These are phyloP conservation scores for Selaginella moellendorffii DNA, from an alignment of 75 land plant species.

Conservation along the genomic window DNA sequence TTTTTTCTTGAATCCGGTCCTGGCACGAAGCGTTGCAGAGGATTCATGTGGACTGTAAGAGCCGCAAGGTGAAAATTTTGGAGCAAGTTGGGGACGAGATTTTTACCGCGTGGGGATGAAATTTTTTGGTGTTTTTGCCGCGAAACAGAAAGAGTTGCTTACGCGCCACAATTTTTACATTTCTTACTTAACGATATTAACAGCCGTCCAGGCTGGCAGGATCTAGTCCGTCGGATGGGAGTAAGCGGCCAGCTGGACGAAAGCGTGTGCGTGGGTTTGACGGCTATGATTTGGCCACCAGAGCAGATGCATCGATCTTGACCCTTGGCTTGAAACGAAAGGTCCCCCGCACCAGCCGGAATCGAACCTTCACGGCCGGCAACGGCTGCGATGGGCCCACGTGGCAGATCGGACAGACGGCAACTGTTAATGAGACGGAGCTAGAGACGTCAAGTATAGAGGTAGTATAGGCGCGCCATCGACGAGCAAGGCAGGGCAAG, in stretches of 20 bases:
- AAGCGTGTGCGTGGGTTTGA: not conserved
- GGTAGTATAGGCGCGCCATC: not conserved
- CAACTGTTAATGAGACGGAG: not conserved
- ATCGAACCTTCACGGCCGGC: not conserved
- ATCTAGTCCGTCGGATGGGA: no score
- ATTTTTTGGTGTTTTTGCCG: not conserved
- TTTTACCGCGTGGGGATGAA: not conserved
- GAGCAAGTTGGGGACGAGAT: no score
- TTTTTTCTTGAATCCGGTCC: no score
- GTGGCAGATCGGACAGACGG: not conserved
- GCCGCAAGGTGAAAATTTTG: no score
- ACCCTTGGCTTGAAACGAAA: not conserved
- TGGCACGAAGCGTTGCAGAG: no score
- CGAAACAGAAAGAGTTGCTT: not conserved
- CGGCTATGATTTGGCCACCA: not conserved
- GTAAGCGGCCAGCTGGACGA: not conserved
- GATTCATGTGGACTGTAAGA: no score
- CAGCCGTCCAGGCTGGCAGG: not conserved
- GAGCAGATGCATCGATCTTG: not conserved
- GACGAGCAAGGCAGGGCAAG: not conserved
- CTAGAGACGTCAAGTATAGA: not conserved
- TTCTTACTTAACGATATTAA: no score
- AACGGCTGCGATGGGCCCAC: not conserved
- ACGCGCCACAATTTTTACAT: not conserved
- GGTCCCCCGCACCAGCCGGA: not conserved